Base-by-base conservation (phyloP, 768 basidiomycete genomes). In the Leccinum ochraceum region DNA sequence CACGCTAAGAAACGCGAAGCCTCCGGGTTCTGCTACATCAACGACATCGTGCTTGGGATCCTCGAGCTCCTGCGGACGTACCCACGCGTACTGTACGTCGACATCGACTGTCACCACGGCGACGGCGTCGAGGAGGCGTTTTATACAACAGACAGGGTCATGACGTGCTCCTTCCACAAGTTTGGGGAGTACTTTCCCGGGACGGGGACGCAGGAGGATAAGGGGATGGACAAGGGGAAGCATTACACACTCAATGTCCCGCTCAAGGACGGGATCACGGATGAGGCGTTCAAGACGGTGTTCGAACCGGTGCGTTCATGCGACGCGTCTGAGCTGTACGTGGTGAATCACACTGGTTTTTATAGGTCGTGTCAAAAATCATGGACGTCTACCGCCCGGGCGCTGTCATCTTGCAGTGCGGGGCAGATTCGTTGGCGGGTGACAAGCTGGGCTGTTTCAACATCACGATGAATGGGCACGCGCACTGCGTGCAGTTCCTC, bases 1-100 rank as follows among this genome's bases (percentile, higher is more conserved):
- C 97, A 99, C 74, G 97, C 97, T n/a, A 99, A 99, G 78, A 98
- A 98, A 74, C 85, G 92, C 58, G 97, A 98, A 77, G 97, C 96
- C 0, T 92, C 91, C 9, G 97, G 97, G 9, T 98, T 99, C 76
- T 99, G 97, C 80, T 99, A 98, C 79, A 89, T 98, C 76, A 99
- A 99, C 74, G 92, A 95, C 74, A 99, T 98, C 71, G 95, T 97
- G 1, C 87, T 98, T 26, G 90, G 87, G 49, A 96, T 97, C 42
- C 82, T 99, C 53, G 96, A 97, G 74, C 86, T 99, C 8, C 79
- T 96, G n/a, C 85, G 95, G 65, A 85, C 80, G 58, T 86, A 86
- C 69, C 82, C 92, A 3, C 88, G 97, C 56, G 96, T 99, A 16
- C 78, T 99, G 32, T 98, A 99, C 72, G 89, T 99, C 74, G 96